Conservation (phyloP, 768 basidiomycete genomes). For the Dioszegia aurantiaca region DNA sequence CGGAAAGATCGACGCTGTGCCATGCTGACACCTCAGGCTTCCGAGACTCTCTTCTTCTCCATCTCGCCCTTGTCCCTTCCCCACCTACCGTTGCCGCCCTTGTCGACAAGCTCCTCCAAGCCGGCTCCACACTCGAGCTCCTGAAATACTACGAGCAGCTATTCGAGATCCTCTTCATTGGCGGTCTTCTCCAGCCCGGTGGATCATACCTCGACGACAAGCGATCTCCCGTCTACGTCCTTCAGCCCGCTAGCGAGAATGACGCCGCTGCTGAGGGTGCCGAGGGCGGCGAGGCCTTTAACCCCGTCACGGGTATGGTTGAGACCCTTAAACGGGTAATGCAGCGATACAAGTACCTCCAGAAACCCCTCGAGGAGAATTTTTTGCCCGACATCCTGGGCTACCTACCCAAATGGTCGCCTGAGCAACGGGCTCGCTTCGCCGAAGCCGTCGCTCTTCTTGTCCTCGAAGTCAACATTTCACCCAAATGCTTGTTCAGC, state of each 20-base stretch:
- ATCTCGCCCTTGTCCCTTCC: conserved; percentile 47
- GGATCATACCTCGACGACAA: conserved; percentile 80
- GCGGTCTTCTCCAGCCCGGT: conserved; percentile 93
- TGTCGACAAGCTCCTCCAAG: conserved; percentile 66
- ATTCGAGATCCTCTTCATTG: conserved; percentile 93
- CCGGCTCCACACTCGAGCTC: conserved; percentile 87
- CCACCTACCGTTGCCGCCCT: conserved; percentile 42
- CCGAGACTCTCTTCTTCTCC: conserved; percentile 48
- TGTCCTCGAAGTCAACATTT: conserved; percentile 76
- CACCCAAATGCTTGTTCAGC: conserved; percentile 71
- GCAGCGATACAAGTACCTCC: conserved; percentile 98
- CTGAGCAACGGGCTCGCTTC: conserved; percentile 75
- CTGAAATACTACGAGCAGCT: conserved; percentile 96
- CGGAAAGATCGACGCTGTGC: too few species aligned
- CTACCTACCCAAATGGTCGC: conserved; percentile 71
- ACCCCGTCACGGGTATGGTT: conserved; percentile 80
- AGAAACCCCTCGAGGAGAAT: conserved; percentile 86
- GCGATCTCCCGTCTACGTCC: conserved; percentile 70
- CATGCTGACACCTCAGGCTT: conserved; percentile 37
- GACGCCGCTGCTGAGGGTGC: conserved; percentile 54
- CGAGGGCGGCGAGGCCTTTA: conserved; percentile 30
- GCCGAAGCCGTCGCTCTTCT: conserved; percentile 76
- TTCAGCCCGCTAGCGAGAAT: conserved; percentile 58
- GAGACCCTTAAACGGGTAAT: conserved; percentile 95
- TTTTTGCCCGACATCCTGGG: conserved; percentile 76